Base-by-base conservation (phyloP, 2,329 filamentous ascomycete genomes). In the Neofusicoccum sp. region DNA sequence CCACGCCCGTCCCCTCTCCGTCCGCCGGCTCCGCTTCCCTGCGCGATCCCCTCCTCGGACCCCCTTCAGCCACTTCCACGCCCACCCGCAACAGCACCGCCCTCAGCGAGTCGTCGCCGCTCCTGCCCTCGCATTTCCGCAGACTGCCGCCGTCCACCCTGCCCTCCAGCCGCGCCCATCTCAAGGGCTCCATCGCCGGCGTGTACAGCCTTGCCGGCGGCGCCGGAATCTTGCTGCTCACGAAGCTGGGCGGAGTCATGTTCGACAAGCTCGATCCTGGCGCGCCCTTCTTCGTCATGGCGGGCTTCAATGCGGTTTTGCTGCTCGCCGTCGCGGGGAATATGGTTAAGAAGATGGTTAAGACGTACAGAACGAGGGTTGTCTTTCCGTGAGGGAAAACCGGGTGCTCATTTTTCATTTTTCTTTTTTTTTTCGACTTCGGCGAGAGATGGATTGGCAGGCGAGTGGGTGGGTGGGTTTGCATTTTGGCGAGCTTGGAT, bases 241-340 rank as follows among this genome's bases (percentile, higher is more conserved):
- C 95, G 0, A 99, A 99, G 76, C 74, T 95, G 3, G 95, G 95
- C 11, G 95, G 95, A 0, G 85, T 86, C 38, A 76, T 97, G 49
- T 99, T 98, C 70, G 95, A 99, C 73, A 81, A 75, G 20, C 78
- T 87, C 58, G 88, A 87, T 1, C 82, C 82, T 2, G 89, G 90
- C 0, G 89, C 90, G 9, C 95, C 95, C 0, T 98, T 99, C 73
- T 96, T 92, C 72, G 88, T 98, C 82, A 93, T 99, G 88, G 92
- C 93, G 0, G 79, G 79, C 0, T 98, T 98, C 73, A 98, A 98
- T 71, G 89, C 77, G 0, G 65, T 91, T 1, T 74, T 97, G 59
- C 77, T 96, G 11, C 70, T 86, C 6, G 82, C 73, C 1, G 70
- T 67, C 2, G 33, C 71, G 9, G 65, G 59, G 14, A 68, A 71